A percentile compares a stretch with the other conserved stretches of the same genome.
Conservation (phyloP, 176 grass and related monocot species). For the Oropetium thomaeum region DNA sequence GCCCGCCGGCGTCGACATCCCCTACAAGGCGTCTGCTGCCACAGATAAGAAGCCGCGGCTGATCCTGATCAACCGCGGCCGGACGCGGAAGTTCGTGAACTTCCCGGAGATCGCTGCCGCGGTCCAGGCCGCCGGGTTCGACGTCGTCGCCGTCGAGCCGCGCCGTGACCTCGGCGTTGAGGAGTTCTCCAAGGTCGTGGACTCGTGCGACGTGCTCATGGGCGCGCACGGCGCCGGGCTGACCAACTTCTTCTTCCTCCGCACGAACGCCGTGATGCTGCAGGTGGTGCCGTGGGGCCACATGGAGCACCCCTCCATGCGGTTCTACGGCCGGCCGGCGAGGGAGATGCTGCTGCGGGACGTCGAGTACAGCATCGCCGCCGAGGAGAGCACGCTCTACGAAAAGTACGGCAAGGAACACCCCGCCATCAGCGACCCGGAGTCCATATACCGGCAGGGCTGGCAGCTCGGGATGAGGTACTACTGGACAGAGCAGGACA, state of each 20-base stretch:
- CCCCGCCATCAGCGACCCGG: conserved; percentile 48
- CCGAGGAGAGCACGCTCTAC: conserved; percentile 60
- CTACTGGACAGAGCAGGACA: conserved; percentile 69
- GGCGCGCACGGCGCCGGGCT: conserved; percentile 91
- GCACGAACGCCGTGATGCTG: conserved; percentile 37
- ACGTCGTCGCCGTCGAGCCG: conserved; percentile 45
- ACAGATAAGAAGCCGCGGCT: conserved; percentile 34
- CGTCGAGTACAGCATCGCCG: conserved; percentile 62
- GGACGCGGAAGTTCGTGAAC: conserved; percentile 61
- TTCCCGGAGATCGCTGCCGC: conserved; percentile 37
- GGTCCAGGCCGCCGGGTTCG: conserved; percentile 38
- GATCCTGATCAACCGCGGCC: conserved; percentile 48
- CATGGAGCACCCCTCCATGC: conserved; percentile 47
- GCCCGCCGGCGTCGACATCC: conserved; percentile 19
- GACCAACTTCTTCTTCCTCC: conserved; percentile 95
- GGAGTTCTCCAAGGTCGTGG: conserved; percentile 51
- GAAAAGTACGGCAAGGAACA: conserved; percentile 61
- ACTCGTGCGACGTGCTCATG: conserved; percentile 91
- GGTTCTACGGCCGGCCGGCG: conserved; percentile 42
- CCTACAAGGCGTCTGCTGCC: conserved; percentile 2
- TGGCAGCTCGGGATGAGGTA: conserved; percentile 58
- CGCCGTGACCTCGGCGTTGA: conserved; percentile 35
- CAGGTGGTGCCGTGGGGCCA: conserved; percentile 77
- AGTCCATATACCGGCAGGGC: conserved; percentile 50
- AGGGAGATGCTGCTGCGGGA: conserved; percentile 52